These are phyloP conservation scores for Fusarium torulosum DNA, from an alignment of 2,329 filamentous ascomycete species.

Conservation along the genomic window DNA sequence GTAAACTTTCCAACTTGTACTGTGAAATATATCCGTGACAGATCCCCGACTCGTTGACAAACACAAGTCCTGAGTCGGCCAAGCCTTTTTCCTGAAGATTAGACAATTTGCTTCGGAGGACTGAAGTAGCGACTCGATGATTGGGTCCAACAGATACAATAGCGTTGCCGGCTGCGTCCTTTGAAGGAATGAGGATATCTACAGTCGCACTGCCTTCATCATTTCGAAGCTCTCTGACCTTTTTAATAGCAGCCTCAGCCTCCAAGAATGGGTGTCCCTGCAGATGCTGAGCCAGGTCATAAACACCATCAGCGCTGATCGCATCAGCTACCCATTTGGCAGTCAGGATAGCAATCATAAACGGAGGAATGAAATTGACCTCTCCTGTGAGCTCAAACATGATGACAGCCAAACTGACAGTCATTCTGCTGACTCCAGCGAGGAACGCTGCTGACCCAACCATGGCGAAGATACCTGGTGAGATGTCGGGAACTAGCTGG, in stretches of 20 bases:
- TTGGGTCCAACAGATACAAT: neutral
- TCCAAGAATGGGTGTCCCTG: constrained; percentile 34
- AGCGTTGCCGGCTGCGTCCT: neutral
- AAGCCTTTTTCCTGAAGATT: constrained; percentile 5
- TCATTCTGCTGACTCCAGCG: constrained; percentile 37
- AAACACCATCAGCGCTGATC: constrained; percentile 33
- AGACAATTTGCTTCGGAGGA: constrained; percentile 1
- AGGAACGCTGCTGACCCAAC: constrained; percentile 34
- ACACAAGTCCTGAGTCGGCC: constrained; percentile 13
- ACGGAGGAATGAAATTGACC: constrained; percentile 37
- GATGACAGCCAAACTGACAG: constrained; percentile 35
- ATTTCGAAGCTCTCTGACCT: constrained; percentile 3
- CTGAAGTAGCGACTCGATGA: constrained; percentile 1
- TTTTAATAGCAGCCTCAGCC: constrained; percentile 8
- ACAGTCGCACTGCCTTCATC: constrained; percentile 19
- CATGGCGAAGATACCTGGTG: constrained; percentile 37
- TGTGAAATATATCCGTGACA: constrained; percentile 15
- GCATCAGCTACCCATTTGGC: constrained; percentile 38
- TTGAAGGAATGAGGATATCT: neutral
- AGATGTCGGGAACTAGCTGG: constrained; percentile 19
- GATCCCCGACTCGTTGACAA: constrained; percentile 8
- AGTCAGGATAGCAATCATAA: constrained; percentile 24
- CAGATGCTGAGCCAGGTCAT: constrained; percentile 35
- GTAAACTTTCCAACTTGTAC: neutral
- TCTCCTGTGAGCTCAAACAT: constrained; percentile 36